These are phyloP conservation scores for Monilinia vaccinii-corymbosi DNA, from an alignment of 2,329 filamentous ascomycete genomes.

Conservation along the genomic window DNA sequence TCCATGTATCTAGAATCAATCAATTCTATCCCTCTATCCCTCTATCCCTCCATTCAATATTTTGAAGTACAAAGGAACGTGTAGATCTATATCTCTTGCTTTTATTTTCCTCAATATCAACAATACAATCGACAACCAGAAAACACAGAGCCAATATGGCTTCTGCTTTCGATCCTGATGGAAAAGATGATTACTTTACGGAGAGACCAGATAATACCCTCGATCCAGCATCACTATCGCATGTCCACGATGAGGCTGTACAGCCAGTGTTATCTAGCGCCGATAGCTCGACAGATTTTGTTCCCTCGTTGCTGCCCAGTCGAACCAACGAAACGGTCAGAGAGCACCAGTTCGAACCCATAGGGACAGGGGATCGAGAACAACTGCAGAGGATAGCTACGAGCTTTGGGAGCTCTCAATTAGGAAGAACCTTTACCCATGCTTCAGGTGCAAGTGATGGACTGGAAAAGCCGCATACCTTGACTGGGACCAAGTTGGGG, in stretches of 20 bases:
- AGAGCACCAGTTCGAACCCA: slow-evolving; percentile 21
- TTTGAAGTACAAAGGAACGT: too few relatives aligned
- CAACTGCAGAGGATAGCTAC: slow-evolving; percentile 25
- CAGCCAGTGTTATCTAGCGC: neutral
- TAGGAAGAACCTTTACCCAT: slow-evolving; percentile 11
- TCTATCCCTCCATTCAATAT: too few relatives aligned
- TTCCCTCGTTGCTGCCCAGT: slow-evolving; percentile 6
- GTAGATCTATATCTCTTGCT: neutral
- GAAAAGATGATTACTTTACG: neutral
- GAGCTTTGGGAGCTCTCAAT: slow-evolving; percentile 12
- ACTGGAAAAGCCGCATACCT: slow-evolving; percentile 21
- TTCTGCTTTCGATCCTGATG: neutral
- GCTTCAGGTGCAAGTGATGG: neutral
- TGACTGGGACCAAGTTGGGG: slow-evolving; percentile 33
- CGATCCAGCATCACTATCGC: neutral
- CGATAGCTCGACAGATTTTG: slow-evolving; percentile 13
- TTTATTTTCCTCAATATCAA: neutral
- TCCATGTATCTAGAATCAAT: too few relatives aligned
- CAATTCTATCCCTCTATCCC: too few relatives aligned
- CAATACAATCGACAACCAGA: neutral
- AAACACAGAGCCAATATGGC: slow-evolving; percentile 2
- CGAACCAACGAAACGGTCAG: slow-evolving; percentile 14
- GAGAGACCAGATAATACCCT: neutral
- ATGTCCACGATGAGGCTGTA: neutral
- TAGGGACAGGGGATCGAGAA: slow-evolving; percentile 21